These are phyloP conservation scores for Schwanniomyces vanrijiae DNA, from an alignment of 805 yeast species.

Conservation along the genomic window DNA sequence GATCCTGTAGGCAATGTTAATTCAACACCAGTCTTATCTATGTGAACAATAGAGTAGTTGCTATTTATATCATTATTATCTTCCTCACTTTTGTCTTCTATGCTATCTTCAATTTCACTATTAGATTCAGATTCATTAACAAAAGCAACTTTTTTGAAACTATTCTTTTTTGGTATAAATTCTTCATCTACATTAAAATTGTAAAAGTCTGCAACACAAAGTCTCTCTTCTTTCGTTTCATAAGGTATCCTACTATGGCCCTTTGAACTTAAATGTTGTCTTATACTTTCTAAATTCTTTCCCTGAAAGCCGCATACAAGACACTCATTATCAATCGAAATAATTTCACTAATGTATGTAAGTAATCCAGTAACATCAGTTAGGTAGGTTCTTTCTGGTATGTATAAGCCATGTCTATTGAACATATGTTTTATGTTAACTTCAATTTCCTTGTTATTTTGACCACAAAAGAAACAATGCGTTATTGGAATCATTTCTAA, in stretches of 20 bases:
- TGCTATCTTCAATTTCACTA: slow-evolving; percentile 7
- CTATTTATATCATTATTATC: slow-evolving; percentile 20
- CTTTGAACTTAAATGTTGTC: slow-evolving; percentile 44
- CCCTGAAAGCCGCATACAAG: slow-evolving; percentile 46
- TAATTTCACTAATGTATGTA: slow-evolving; percentile 35
- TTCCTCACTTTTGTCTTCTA: slow-evolving; percentile 4
- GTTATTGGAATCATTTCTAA: slow-evolving; percentile 46
- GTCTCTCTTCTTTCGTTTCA: slow-evolving; percentile 40
- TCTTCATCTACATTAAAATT: slow-evolving; percentile 25
- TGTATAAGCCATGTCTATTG: slow-evolving; percentile 44
- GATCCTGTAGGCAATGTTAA: slow-evolving; percentile 75
- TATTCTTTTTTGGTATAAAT: slow-evolving; percentile 10
- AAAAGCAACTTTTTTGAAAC: slow-evolving; percentile 27
- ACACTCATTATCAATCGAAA: slow-evolving; percentile 43
- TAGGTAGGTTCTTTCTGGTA: slow-evolving; percentile 43
- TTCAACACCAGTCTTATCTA: slow-evolving; percentile 63
- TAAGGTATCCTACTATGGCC: slow-evolving; percentile 49
- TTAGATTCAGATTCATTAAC: slow-evolving; percentile 2
- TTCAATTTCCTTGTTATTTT: slow-evolving; percentile 52
- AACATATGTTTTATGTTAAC: slow-evolving; percentile 50
- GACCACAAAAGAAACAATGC: slow-evolving; percentile 59
- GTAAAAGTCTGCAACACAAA: slow-evolving; percentile 37
- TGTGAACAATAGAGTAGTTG: slow-evolving; percentile 32
- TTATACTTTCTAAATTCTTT: slow-evolving; percentile 36
- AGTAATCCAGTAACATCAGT: slow-evolving; percentile 39